Base-by-base conservation (phyloP, 805 yeast genomes). In the Wickerhamiella kazuoi region DNA sequence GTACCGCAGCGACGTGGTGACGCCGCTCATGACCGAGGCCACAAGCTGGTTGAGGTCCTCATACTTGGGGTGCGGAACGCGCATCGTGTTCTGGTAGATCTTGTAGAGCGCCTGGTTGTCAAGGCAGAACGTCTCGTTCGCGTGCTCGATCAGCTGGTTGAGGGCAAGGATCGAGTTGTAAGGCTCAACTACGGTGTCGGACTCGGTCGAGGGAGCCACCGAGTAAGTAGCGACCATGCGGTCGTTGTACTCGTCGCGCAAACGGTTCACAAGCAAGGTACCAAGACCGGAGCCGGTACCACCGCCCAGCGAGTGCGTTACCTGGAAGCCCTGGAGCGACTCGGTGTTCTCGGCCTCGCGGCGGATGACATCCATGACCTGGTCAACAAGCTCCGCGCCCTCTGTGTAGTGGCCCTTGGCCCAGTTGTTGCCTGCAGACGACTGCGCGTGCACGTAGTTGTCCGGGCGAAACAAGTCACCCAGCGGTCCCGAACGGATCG, bases 241-340 rank as follows among this genome's bases (percentile, higher is more conserved):
- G 62, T 84, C 95, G 38, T 93, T 87, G 54, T 76, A 84, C 61
- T 84, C 94, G 60, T 84, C 95, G 62, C 86, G 74, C 55, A 84
- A 79, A 57, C 77, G 78, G 44, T 84, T 73, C 53, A 84, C 73
- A 55, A 84, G 69, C 51, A 84, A 62, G 34, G 95, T 84, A 58
- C 95, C 95, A 83, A 84, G 76, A 62, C 95, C 95, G 24, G 94
- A 81, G 56, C 95, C 95, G 41, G 95, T 84, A 67, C 95, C 95
- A 63, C 95, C 84, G 55, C 84, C 84, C 30, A 76, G 63, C 21
- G 83, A 76, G 56, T 76, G 84, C 24, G 83, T 67, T 56, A 84
- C 77, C 64, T 84, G 95, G 74, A 84, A 84, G 50, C 95, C 95
- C 66, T 84, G 95, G 51, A 84, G 69, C 45, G 93, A 78, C 59